Evolutionary conservation across 331 rosid genomes (phyloP).

Genomic region (Malus hybrid): DNA sequence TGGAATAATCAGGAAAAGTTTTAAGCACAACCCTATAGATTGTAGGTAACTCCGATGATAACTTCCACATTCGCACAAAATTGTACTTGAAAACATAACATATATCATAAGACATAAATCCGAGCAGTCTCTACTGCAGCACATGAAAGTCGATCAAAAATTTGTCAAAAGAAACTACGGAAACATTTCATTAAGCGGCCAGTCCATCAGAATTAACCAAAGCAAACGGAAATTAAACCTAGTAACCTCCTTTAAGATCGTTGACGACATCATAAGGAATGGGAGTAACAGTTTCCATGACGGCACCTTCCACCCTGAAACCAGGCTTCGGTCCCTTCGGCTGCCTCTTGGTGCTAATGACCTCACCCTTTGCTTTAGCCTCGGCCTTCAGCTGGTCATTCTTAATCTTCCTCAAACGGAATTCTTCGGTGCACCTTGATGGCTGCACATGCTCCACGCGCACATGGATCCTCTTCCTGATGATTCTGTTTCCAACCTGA

Average conservation of each 20-base stretch:
- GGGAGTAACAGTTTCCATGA: conserved; percentile 77
- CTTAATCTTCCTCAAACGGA: conserved; percentile 55
- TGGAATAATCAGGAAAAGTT: neutral
- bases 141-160: neutral
- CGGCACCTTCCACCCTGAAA: conserved; percentile 84
- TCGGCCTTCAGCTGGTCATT: conserved; percentile 66
- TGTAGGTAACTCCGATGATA: neutral
- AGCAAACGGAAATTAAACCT: conserved; percentile 11
- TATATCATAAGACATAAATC: neutral
- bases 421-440: conserved; percentile 70
- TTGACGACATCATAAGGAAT: conserved; percentile 85
- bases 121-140: neutral
- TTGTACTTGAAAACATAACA: neutral
- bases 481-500: conserved; percentile 64
- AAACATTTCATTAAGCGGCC: neutral
- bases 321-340: conserved; percentile 82
- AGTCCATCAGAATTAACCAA: neutral
- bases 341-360: conserved; percentile 77
- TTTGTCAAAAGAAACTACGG: neutral
- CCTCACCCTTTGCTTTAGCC: conserved; percentile 62
- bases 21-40: neutral
- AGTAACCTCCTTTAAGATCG: conserved; percentile 79
- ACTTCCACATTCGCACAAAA: neutral
- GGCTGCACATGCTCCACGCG: conserved; percentile 85
- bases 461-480: conserved; percentile 80